Evolutionary conservation across 495 filamentous ascomycete genomes (phyloP).

Genomic region (Penicillium steckii): DNA sequence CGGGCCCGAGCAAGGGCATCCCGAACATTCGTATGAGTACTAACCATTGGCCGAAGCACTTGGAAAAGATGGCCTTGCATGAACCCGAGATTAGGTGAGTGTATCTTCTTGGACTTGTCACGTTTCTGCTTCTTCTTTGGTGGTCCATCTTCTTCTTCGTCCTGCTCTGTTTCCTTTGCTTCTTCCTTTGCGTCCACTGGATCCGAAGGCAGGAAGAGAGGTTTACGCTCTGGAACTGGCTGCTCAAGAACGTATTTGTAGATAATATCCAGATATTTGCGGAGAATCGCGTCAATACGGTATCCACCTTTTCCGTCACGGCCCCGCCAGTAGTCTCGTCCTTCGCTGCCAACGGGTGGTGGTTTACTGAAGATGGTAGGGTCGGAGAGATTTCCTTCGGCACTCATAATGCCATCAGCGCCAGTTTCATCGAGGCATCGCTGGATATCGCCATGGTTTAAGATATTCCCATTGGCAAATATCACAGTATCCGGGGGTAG

Average conservation of each 20-base stretch:
- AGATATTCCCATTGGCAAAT: slow-evolving; percentile 94
- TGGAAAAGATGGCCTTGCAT: slow-evolving; percentile 95
- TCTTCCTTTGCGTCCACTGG: slow-evolving; percentile 39
- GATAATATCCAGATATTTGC: slow-evolving; percentile 88
- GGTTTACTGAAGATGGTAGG: slow-evolving; percentile 78
- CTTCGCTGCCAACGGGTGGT: slow-evolving; percentile 61
- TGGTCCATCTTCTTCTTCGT: slow-evolving; percentile 42
- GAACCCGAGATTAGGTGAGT: slow-evolving; percentile 70
- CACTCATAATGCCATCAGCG: slow-evolving; percentile 92
- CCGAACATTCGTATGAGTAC: slow-evolving; percentile 74
- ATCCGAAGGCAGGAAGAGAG: slow-evolving; percentile 74
- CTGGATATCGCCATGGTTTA: slow-evolving; percentile 78
- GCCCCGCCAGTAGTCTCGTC: slow-evolving; percentile 81
- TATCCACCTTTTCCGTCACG: slow-evolving; percentile 81
- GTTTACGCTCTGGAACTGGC: slow-evolving; percentile 59
- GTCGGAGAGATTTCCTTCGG: slow-evolving; percentile 90
- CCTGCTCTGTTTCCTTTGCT: slow-evolving; percentile 27
- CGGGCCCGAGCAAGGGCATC: slow-evolving; percentile 69
- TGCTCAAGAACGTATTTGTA: slow-evolving; percentile 68
- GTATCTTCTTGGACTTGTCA: slow-evolving; percentile 44
- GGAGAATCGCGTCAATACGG: slow-evolving; percentile 80
- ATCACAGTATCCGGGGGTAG: slow-evolving; percentile 86
- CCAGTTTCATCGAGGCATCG: slow-evolving; percentile 80
- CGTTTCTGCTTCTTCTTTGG: slow-evolving; percentile 64
- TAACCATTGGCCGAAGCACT: slow-evolving; percentile 77